Evolutionary conservation across 352 stramenopile species (phyloP).

Genomic region (Phytophthora pisi): DNA sequence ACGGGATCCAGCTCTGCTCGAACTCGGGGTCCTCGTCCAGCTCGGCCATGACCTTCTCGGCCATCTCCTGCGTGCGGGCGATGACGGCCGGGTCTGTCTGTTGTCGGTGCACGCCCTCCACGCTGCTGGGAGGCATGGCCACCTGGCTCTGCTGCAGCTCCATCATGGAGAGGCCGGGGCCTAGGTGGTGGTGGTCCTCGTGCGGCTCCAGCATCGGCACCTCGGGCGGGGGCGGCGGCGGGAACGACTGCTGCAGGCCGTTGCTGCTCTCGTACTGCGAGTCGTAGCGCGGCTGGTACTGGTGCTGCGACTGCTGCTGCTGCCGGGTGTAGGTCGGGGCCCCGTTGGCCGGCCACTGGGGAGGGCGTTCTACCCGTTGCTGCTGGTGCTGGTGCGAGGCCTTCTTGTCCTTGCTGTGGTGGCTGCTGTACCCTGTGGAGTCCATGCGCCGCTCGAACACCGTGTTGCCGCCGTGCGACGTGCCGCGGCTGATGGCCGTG

Average conservation of each 20-base stretch:
- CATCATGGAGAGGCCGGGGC: conserved; percentile 35
- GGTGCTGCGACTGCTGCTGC: conserved; percentile 14
- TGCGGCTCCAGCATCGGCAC: conserved; percentile 36
- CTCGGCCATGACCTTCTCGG: conserved; percentile 62
- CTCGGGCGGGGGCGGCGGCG: conserved; percentile 31
- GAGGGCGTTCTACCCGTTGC: conserved; percentile 26
- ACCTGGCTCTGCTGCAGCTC: conserved; percentile 38
- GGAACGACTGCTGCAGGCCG: conserved; percentile 20
- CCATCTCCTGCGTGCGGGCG: conserved; percentile 43
- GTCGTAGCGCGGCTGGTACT: conserved; percentile 17
- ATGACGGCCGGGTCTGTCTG: conserved; percentile 34
- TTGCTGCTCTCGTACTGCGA: conserved; percentile 25
- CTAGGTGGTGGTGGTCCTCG: conserved; percentile 11
- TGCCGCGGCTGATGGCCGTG: conserved; percentile 22
- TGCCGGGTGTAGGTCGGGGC: conserved; percentile 37
- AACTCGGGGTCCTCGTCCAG: conserved; percentile 67
- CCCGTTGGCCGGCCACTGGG: conserved; percentile 35
- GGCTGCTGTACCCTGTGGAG: conserved; percentile 26
- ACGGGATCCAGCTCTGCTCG: conserved; percentile 58
- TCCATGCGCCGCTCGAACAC: conserved; percentile 28
- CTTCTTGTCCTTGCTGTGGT: conserved; percentile 26
- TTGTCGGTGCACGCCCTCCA: conserved; percentile 28
- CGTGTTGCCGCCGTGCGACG: conserved; percentile 17
- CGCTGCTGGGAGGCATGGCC: conserved; percentile 14
- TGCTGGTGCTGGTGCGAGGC: conserved; percentile 2